Base-by-base conservation (phyloP, 345 rosid genomes). In the Barbarea vulgaris region DNA sequence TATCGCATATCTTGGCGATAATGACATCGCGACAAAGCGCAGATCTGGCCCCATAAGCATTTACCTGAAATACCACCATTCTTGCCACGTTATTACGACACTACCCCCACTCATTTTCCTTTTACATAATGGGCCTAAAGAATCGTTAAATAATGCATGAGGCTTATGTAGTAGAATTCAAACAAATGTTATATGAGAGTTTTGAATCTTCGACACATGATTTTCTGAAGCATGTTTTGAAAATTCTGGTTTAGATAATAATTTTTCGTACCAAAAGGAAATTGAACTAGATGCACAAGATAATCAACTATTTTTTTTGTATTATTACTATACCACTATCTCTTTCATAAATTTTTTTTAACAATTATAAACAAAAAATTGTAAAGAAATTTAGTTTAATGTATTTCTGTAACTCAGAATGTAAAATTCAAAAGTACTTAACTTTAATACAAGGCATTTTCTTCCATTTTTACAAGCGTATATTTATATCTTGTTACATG, bases 1-100 rank as follows among this genome's bases (percentile, higher is more conserved):
- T 9, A 66, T 85, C 89, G 64, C 83, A 84, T 63, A 91, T 91
- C 97, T 85, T 52, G 36, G 76, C 13, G 93, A 87, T 18, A 85
- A 60, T 65, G 95, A 91, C 91, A 44, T 72, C 51, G 71, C 83
- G 77, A 82, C 83, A 74, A 76, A 77, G 59, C 77, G 51, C 62
- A 84, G 91, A 89, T 87, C 87, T 83, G 83, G 85, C 74, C 80
- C 84, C 80, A 77, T 22, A 22, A 31, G 7, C 28, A 60, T 77
- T 84, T 84, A 58, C 84, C 69, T 50, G 21, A 22, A 13, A 19
- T 28, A 72, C 85, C 73, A 7, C 22, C 17, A 4, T 67, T n/a
- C 21, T 33, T 37, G 72, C 51, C 41, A 1, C n/a, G 9, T 14
- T 59, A 12, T 69, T 81, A 48, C 72, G 47, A 37, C 3, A 41